phyloP scores from a whole-genome alignment of 129 eudicot genomes.

The Escallonia herrerae region DNA sequence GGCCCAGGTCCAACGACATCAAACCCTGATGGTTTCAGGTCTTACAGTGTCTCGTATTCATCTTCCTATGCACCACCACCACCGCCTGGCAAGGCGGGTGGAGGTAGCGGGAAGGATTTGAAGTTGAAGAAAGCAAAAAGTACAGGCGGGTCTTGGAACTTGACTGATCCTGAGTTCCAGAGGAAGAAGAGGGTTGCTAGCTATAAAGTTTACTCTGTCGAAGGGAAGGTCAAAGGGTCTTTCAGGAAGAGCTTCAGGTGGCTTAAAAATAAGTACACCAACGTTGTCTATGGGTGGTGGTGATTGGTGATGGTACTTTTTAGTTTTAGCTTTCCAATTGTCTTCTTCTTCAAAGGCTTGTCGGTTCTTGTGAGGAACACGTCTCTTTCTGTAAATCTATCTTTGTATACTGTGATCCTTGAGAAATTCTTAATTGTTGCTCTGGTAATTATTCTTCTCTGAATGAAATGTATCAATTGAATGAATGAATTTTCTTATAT shows the following conservation, averaged over 20 bases:
- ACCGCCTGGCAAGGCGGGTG: slow-evolving; percentile 17
- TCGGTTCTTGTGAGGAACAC: no score
- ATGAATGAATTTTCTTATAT: no score
- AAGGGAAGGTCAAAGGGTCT: slow-evolving; percentile 81
- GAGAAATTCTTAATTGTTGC: no score
- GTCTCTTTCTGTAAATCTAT: no score
- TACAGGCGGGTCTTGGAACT: slow-evolving; percentile 49
- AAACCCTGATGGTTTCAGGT: slow-evolving; percentile 52
- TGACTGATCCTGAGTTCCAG: slow-evolving; percentile 66
- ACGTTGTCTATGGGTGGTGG: slow-evolving; percentile 47
- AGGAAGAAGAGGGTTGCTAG: slow-evolving; percentile 86
- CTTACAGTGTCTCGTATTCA: slow-evolving; percentile 64
- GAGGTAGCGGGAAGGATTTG: slow-evolving; percentile 15
- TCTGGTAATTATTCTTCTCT: no score
- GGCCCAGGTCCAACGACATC: slow-evolving; percentile 5
- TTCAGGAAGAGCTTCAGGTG: slow-evolving; percentile 74
- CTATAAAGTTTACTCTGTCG: slow-evolving; percentile 63
- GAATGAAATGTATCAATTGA: no score
- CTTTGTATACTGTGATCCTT: no score
- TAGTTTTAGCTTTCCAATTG: no score
- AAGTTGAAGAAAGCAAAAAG: slow-evolving; percentile 54
- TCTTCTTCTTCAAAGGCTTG: no score
- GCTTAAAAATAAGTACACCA: slow-evolving; percentile 61
- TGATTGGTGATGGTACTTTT: background rate
- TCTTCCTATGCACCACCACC: slow-evolving; percentile 25